Evolutionary conservation across 2,329 filamentous ascomycete species (phyloP).

Genomic region (Cordyceps militaris): DNA sequence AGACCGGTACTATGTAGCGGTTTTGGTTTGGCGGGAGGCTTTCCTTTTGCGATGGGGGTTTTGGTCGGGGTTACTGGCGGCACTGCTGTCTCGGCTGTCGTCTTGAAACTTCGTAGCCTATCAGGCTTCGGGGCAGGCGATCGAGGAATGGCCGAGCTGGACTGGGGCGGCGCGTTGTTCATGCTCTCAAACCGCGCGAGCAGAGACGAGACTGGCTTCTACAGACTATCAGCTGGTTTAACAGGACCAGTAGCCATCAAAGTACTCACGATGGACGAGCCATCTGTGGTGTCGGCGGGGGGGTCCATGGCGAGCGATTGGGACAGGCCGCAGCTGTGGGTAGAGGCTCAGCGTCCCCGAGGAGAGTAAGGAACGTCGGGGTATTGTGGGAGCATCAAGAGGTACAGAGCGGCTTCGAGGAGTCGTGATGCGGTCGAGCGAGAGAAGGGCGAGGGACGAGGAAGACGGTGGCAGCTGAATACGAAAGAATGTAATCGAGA

Average conservation of each 20-base stretch:
- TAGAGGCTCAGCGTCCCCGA: neutral
- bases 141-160: conserved; percentile 25
- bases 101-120: conserved; percentile 33
- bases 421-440: neutral
- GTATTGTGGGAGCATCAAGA: neutral
- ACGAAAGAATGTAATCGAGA: neutral
- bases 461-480: neutral
- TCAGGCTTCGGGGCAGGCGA: conserved; percentile 38
- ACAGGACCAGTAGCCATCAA: neutral
- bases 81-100: conserved; percentile 29
- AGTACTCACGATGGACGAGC: conserved; percentile 62
- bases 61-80: conserved; percentile 25
- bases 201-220: conserved; percentile 78
- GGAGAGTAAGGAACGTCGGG: neutral
- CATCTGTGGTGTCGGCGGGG: conserved; percentile 56
- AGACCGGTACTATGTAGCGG: neutral
- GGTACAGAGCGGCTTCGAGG: neutral
- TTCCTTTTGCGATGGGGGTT: conserved; percentile 22
- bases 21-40: conserved; percentile 37
- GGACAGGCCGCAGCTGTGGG: conserved; percentile 3
- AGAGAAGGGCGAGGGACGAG: neutral
- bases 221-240: conserved; percentile 18
- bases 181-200: conserved; percentile 78
- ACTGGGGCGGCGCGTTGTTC: conserved; percentile 20
- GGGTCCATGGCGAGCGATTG: conserved; percentile 5